phyloP scores from a whole-genome alignment of 257 asterid genomes.

The Fraxinus excelsior region DNA sequence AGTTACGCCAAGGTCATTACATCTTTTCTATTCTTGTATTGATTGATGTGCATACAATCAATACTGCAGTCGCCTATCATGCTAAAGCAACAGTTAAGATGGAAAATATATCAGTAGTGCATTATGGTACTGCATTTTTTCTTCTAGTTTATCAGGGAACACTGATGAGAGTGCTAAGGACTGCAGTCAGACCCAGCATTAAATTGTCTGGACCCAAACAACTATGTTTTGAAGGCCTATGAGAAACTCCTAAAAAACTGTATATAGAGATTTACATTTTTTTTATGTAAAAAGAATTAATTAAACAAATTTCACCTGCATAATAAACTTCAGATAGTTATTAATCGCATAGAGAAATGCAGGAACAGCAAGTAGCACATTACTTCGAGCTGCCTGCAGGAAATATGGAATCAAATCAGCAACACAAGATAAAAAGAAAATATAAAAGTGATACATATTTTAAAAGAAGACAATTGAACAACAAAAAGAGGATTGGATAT shows the following conservation, averaged over 20 bases:
- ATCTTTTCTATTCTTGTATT: not conserved
- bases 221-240: not conserved
- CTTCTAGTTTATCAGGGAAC: not conserved
- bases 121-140: not conserved
- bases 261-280: not conserved
- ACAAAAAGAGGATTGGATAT: not conserved
- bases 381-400: constrained; percentile 89
- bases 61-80: not conserved
- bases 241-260: not conserved
- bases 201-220: not conserved
- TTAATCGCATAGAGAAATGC: constrained; percentile 92
- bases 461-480: not conserved
- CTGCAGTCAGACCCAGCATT: not conserved
- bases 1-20: not conserved
- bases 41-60: not conserved
- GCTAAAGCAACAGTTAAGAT: not conserved
- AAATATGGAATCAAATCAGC: constrained; percentile 25
- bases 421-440: constrained; percentile 20
- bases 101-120: not conserved
- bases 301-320: constrained; percentile 65
- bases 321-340: constrained; percentile 84
- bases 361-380: constrained; percentile 88
- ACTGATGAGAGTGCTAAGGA: not conserved
- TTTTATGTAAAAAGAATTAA: constrained; percentile 14
- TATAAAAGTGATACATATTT: constrained; percentile 6